phyloP scores from a whole-genome alignment of 306 rosid species.

The Urtica urens region DNA sequence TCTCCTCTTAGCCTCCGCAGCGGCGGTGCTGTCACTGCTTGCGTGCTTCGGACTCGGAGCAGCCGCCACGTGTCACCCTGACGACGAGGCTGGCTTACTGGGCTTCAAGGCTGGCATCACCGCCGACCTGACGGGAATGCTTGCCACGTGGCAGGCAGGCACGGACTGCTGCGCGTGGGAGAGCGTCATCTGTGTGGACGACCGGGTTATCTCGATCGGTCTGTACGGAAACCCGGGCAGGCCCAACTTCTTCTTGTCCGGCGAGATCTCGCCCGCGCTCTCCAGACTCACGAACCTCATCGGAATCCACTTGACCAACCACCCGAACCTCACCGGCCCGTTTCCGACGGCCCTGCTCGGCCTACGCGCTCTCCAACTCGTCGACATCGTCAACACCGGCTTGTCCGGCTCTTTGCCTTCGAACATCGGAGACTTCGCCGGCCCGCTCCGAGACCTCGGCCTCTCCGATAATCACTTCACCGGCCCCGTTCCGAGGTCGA shows the following conservation, averaged over 20 bases:
- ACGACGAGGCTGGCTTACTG: slow-evolving; percentile 53
- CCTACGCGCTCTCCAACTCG: slow-evolving; percentile 26
- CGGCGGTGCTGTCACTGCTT: too few relatives aligned
- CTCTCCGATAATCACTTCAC: slow-evolving; percentile 39
- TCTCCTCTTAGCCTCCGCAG: too few relatives aligned
- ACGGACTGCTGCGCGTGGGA: slow-evolving; percentile 63
- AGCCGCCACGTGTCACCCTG: slow-evolving; percentile 46
- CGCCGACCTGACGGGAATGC: slow-evolving; percentile 55
- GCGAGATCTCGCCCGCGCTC: slow-evolving; percentile 48
- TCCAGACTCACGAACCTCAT: slow-evolving; percentile 37
- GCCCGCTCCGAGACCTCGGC: slow-evolving; percentile 19
- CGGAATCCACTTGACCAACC: slow-evolving; percentile 44
- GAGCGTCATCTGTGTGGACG: slow-evolving; percentile 26
- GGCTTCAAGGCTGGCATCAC: slow-evolving; percentile 55
- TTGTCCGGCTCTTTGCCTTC: slow-evolving; percentile 56
- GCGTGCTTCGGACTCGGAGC: too few relatives aligned
- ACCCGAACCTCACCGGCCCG: slow-evolving; percentile 43
- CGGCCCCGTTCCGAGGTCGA: slow-evolving; percentile 60
- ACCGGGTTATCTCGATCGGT: slow-evolving; percentile 43
- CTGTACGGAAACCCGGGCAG: slow-evolving; percentile 24
- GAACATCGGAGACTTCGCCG: slow-evolving; percentile 27
- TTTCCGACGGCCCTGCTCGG: slow-evolving; percentile 39
- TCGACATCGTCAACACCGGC: slow-evolving; percentile 52
- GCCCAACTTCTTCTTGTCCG: slow-evolving; percentile 29
- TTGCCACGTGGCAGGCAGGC: slow-evolving; percentile 42